Conservation (phyloP, 345 rosid genomes). For the Euphorbia tirucalli region DNA sequence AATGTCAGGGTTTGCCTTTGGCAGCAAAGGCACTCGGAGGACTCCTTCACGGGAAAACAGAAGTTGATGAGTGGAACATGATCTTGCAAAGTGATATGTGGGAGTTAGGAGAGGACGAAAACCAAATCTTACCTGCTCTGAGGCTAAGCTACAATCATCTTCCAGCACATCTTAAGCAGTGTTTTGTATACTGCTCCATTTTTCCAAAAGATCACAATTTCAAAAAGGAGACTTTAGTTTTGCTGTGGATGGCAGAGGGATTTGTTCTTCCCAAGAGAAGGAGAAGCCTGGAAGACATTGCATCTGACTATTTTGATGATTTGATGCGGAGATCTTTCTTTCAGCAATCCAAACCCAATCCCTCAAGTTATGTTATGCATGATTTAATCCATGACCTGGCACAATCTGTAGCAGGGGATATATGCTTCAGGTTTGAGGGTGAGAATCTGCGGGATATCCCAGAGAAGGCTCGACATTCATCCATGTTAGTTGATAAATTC, state of each 20-base stretch:
- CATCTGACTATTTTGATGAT: slow-evolving; percentile 21
- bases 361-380: slow-evolving; percentile 18
- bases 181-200: slow-evolving; percentile 16
- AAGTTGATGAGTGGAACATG: slow-evolving; percentile 12
- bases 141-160: slow-evolving; percentile 19
- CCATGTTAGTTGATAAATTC: slow-evolving; percentile 11
- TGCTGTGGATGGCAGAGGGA: slow-evolving; percentile 23
- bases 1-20: slow-evolving; percentile 22
- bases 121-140: slow-evolving; percentile 17
- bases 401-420: slow-evolving; percentile 5
- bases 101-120: slow-evolving; percentile 15
- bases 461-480: slow-evolving; percentile 11
- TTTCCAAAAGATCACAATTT: slow-evolving; percentile 14
- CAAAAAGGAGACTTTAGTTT: background rate
- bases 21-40: slow-evolving; percentile 23
- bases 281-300: background rate
- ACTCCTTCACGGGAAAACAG: slow-evolving; percentile 2
- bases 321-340: slow-evolving; percentile 19
- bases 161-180: slow-evolving; percentile 19
- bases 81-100: slow-evolving; percentile 17
- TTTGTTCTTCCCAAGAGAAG: slow-evolving; percentile 10
- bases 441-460: background rate
- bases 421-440: slow-evolving; percentile 15
- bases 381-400: slow-evolving; percentile 26
- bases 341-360: slow-evolving; percentile 9